A percentile compares a stretch with the other conserved stretches of the same genome.
phyloP scores from a whole-genome alignment of 441 rosid genomes.

The Brassica hybrid region DNA sequence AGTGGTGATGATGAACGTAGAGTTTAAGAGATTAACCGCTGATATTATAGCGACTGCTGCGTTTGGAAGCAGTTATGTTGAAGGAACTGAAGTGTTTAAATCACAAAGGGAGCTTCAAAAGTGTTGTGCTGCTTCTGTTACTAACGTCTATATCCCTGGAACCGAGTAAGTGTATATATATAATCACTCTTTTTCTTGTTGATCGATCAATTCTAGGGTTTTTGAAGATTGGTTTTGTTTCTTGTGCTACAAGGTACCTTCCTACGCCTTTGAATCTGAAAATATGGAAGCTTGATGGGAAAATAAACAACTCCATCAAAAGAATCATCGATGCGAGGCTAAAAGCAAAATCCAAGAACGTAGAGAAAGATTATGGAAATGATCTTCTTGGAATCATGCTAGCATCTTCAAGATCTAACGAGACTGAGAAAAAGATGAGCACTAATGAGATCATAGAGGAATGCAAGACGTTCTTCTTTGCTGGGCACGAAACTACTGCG shows the following conservation, averaged over 20 bases:
- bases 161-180: conserved; percentile 45
- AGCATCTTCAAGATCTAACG: conserved; percentile 8
- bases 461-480: conserved; percentile 64
- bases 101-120: conserved; percentile 35
- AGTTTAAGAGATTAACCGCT: conserved; percentile 44
- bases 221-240: not conserved
- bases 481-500: conserved; percentile 61
- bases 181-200: not conserved
- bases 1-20: conserved; percentile 15
- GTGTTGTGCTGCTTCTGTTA: conserved; percentile 20
- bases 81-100: conserved; percentile 34
- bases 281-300: conserved; percentile 56
- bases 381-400: conserved; percentile 62
- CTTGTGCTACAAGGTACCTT: conserved; percentile 48
- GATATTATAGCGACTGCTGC: conserved; percentile 62
- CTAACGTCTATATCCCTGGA: conserved; percentile 51
- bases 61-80: conserved; percentile 53
- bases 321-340: conserved; percentile 18
- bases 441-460: conserved; percentile 63
- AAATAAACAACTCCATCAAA: conserved; percentile 7
- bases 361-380: conserved; percentile 42
- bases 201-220: not conserved
- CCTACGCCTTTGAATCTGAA: conserved; percentile 52
- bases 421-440: conserved; percentile 35
- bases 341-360: conserved; percentile 10